Percentiles rank a stretch among this genome's conserved stretches.
These are phyloP conservation scores for Venturiaceae sp. DNA, from an alignment of 2,329 filamentous ascomycete genomes.

Conservation along the genomic window DNA sequence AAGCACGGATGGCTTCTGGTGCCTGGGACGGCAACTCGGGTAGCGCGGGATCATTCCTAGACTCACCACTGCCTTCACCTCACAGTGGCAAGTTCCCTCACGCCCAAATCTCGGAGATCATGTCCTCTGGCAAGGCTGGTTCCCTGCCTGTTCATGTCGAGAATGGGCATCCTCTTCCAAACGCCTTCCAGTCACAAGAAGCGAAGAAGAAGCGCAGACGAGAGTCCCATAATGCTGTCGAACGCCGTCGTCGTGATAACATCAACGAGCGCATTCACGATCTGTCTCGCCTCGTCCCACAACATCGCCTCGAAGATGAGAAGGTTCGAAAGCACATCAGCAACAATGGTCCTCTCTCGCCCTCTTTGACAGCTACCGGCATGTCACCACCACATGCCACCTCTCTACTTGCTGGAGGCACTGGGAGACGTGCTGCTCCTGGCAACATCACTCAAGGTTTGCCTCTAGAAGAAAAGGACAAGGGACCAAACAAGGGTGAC, in stretches of 20 bases:
- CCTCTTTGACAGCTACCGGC: slow-evolving; percentile 62
- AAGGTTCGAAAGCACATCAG: slow-evolving; percentile 92
- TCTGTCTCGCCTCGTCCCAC: slow-evolving; percentile 82
- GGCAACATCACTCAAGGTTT: slow-evolving; percentile 86
- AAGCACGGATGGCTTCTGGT: slow-evolving; percentile 51
- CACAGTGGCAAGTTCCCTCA: slow-evolving; percentile 57
- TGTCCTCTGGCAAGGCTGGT: slow-evolving; percentile 71
- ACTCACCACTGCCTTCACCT: slow-evolving; percentile 83
- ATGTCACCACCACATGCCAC: slow-evolving; percentile 68
- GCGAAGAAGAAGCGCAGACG: slow-evolving; percentile 85
- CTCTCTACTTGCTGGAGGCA: slow-evolving; percentile 76
- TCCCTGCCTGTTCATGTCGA: slow-evolving; percentile 85
- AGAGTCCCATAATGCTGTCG: slow-evolving; percentile 93
- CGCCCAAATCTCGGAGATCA: slow-evolving; percentile 76
- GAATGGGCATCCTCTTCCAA: slow-evolving; percentile 34
- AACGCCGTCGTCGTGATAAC: slow-evolving; percentile 88
- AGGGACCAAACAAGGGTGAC: slow-evolving; percentile 96
- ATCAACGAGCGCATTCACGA: slow-evolving; percentile 99
- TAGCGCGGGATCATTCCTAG: slow-evolving; percentile 77
- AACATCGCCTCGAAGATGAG: slow-evolving; percentile 90
- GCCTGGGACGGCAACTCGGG: slow-evolving; percentile 85
- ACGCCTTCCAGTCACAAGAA: slow-evolving; percentile 69
- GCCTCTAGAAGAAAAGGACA: slow-evolving; percentile 94
- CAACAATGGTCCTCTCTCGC: slow-evolving; percentile 83
- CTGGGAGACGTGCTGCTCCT: slow-evolving; percentile 71